A percentile compares a stretch with the other conserved stretches of the same genome.
Conservation (phyloP, 805 yeast genomes). For the Kazachstania martiniae region DNA sequence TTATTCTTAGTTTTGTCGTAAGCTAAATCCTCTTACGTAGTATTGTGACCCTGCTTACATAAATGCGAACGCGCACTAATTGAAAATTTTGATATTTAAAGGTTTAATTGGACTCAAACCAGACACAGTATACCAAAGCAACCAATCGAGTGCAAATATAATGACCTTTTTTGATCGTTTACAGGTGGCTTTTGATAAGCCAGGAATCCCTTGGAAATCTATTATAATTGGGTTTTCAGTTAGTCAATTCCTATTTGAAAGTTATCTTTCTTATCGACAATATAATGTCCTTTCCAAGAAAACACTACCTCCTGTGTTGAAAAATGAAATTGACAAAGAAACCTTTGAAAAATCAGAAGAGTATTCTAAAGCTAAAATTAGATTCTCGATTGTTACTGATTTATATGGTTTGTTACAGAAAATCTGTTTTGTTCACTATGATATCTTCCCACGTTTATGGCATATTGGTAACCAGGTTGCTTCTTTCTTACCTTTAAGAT, state of each 20-base stretch:
- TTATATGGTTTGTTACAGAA: slow-evolving; percentile 44
- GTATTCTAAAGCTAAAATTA: slow-evolving; percentile 70
- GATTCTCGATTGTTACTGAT: slow-evolving; percentile 49
- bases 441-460: slow-evolving; percentile 60
- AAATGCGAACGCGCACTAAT: too few species aligned
- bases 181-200: slow-evolving; percentile 47
- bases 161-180: slow-evolving; percentile 9
- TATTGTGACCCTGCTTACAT: too few species aligned
- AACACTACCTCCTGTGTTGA: slow-evolving; percentile 58
- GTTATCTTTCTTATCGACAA: slow-evolving; percentile 68
- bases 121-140: too few species aligned
- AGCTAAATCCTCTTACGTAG: too few species aligned
- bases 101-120: too few species aligned
- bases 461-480: slow-evolving; percentile 33
- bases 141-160: too few species aligned
- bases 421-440: slow-evolving; percentile 44
- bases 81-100: too few species aligned
- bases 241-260: slow-evolving; percentile 66
- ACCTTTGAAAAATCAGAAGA: slow-evolving; percentile 68
- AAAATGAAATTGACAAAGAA: slow-evolving; percentile 56
- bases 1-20: too few species aligned
- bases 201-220: slow-evolving; percentile 70
- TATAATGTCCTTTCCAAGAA: slow-evolving; percentile 46
- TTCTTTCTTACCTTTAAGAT: slow-evolving; percentile 19
- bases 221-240: slow-evolving; percentile 64